A percentile compares a stretch with the other conserved stretches of the same genome.
Evolutionary conservation across 768 basidiomycete species (phyloP).

Genomic region (Pleurotus djamor): DNA sequence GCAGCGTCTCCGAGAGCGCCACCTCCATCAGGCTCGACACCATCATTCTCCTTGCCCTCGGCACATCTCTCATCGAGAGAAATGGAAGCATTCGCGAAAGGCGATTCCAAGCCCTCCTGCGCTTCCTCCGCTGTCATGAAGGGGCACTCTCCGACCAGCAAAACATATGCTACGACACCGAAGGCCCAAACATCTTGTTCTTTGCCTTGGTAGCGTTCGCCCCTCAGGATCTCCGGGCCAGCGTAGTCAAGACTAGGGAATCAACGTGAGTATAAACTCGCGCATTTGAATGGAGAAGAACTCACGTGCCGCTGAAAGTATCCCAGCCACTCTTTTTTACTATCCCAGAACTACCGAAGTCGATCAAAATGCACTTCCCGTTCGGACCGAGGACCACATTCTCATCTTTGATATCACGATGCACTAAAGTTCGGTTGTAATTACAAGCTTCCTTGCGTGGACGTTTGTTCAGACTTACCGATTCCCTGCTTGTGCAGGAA

Average conservation of each 20-base stretch:
- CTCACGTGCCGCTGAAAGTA: slow-evolving; percentile 91
- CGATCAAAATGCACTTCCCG: slow-evolving; percentile 89
- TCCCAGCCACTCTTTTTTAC: slow-evolving; percentile 87
- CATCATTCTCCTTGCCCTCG: slow-evolving; percentile 70
- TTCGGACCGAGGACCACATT: slow-evolving; percentile 83
- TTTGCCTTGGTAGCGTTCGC: slow-evolving; percentile 92
- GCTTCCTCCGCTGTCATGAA: slow-evolving; percentile 91
- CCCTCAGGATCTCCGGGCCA: slow-evolving; percentile 93
- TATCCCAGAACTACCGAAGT: slow-evolving; percentile 92
- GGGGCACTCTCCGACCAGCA: slow-evolving; percentile 89
- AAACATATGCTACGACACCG: slow-evolving; percentile 94
- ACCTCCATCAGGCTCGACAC: slow-evolving; percentile 80
- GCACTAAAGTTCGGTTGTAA: slow-evolving; percentile 48
- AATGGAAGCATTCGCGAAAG: slow-evolving; percentile 74
- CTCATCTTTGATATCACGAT: slow-evolving; percentile 98
- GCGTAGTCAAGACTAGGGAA: slow-evolving; percentile 82
- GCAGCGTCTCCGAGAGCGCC: slow-evolving; percentile 84
- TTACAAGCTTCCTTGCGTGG: not conserved
- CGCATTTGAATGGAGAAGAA: slow-evolving; percentile 16
- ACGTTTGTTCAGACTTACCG: slow-evolving; percentile 43
- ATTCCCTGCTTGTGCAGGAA: slow-evolving; percentile 94
- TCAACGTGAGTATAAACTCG: slow-evolving; percentile 9
- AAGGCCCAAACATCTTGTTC: slow-evolving; percentile 99
- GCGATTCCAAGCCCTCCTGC: slow-evolving; percentile 76
- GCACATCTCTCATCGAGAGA: slow-evolving; percentile 78